Evolutionary conservation across 306 rosid genomes (phyloP).

Genomic region (Psophocarpus tetragonolobus): DNA sequence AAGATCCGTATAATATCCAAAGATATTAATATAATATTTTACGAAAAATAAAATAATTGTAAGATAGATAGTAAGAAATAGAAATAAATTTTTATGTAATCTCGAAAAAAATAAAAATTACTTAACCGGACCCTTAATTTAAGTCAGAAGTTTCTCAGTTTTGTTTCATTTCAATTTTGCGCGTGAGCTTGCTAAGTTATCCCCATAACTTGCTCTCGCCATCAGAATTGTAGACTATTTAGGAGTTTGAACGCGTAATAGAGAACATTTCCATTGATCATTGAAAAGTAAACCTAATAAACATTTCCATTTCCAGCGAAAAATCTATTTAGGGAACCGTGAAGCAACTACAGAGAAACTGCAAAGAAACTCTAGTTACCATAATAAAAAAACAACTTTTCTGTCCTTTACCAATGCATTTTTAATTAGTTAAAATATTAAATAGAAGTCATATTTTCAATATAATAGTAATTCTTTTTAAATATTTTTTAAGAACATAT

Average conservation of each 20-base stretch:
- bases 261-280: background rate
- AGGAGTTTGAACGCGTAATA: background rate
- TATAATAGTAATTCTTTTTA: background rate
- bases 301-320: too few species aligned
- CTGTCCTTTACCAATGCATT: background rate
- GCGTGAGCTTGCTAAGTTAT: background rate
- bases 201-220: background rate
- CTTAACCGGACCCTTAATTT: too few species aligned
- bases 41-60: too few species aligned
- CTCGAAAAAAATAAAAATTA: too few species aligned
- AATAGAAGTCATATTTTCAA: background rate
- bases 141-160: background rate
- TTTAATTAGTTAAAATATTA: too few species aligned
- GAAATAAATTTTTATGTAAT: too few species aligned
- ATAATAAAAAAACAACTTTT: background rate
- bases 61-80: too few species aligned
- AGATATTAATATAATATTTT: too few species aligned
- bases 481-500: background rate
- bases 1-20: too few species aligned
- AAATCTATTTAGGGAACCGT: background rate
- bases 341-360: slow-evolving; percentile 7
- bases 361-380: background rate
- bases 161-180: background rate
- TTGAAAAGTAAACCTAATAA: too few species aligned
- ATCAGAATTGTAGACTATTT: too few species aligned